Evolutionary conservation across 2,329 filamentous ascomycete genomes (phyloP).

Genomic region (Didymellaceae sp.): DNA sequence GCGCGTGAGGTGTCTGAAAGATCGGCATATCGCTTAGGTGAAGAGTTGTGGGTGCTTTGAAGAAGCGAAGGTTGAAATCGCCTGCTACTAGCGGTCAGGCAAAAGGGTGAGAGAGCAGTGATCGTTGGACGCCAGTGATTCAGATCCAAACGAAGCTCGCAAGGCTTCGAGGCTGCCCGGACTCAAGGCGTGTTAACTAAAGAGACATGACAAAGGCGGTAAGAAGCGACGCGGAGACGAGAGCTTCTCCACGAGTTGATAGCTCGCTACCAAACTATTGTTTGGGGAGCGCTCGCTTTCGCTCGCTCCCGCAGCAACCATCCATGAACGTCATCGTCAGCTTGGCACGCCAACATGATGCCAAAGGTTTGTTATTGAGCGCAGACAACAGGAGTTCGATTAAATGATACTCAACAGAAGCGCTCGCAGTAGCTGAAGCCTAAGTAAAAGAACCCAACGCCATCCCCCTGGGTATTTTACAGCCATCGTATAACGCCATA

Average conservation of each 20-base stretch:
- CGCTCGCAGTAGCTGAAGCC: neutral
- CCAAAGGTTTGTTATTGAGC: neutral
- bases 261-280: constrained; percentile 18
- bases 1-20: constrained; percentile 30
- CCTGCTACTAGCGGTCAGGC: constrained; percentile 25
- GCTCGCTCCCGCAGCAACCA: constrained; percentile 16
- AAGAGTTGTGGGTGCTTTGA: constrained; percentile 28
- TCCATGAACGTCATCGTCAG: constrained; percentile 7
- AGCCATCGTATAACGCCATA: constrained; percentile 19
- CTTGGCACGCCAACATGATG: neutral
- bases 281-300: constrained; percentile 23
- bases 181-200: constrained; percentile 17
- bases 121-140: neutral
- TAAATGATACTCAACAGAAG: constrained; percentile 2
- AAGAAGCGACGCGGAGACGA: constrained; percentile 21
- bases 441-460: constrained; percentile 13
- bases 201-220: constrained; percentile 26
- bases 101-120: constrained; percentile 16
- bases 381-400: neutral
- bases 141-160: neutral
- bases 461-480: constrained; percentile 31
- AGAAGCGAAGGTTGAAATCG: constrained; percentile 25
- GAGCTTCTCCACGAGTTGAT: constrained; percentile 7
- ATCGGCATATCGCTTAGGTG: constrained; percentile 38
- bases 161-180: constrained; percentile 8